Percentiles rank a stretch among this genome's conserved stretches.
Evolutionary conservation across 306 rosid genomes (phyloP).

Genomic region (Gastrolobium bilobum): DNA sequence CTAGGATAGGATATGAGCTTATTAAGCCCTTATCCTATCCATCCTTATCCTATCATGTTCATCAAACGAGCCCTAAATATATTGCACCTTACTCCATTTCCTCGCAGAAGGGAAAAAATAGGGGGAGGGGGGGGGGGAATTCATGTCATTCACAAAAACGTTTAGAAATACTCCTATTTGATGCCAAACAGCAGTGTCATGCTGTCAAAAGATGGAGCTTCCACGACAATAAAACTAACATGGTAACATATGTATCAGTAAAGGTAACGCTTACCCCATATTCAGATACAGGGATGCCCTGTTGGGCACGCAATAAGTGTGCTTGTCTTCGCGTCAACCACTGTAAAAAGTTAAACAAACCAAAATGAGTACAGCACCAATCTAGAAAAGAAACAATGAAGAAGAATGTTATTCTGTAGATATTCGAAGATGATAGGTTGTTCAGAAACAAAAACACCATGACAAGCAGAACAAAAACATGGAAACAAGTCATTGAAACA

Average conservation of each 20-base stretch:
- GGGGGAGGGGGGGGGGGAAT: no score
- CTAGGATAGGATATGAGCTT: no score
- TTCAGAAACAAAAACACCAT: slow-evolving; percentile 7
- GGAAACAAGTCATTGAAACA: slow-evolving; percentile 31
- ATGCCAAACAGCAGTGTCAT: slow-evolving; percentile 16
- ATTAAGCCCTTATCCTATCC: no score
- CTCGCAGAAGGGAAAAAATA: slow-evolving; percentile 14
- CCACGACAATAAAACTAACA: slow-evolving; percentile 22
- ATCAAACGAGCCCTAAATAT: background rate
- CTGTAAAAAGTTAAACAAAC: slow-evolving; percentile 57
- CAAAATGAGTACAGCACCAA: slow-evolving; percentile 46
- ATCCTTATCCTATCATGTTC: no score
- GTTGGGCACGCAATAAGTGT: slow-evolving; percentile 92
- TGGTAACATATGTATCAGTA: slow-evolving; percentile 17
- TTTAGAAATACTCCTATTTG: slow-evolving; percentile 29
- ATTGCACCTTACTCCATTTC: slow-evolving; percentile 15
- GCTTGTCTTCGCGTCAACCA: slow-evolving; percentile 97
- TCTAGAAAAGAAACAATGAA: slow-evolving; percentile 24
- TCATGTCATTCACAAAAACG: background rate
- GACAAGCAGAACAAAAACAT: slow-evolving; percentile 38
- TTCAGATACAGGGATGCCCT: slow-evolving; percentile 96
- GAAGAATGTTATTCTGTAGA: slow-evolving; percentile 23
- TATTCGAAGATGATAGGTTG: slow-evolving; percentile 1
- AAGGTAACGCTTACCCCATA: slow-evolving; percentile 74
- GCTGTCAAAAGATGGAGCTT: slow-evolving; percentile 14